These are phyloP conservation scores for Phytophthora melonis DNA, from an alignment of 352 stramenopile species.

Conservation along the genomic window DNA sequence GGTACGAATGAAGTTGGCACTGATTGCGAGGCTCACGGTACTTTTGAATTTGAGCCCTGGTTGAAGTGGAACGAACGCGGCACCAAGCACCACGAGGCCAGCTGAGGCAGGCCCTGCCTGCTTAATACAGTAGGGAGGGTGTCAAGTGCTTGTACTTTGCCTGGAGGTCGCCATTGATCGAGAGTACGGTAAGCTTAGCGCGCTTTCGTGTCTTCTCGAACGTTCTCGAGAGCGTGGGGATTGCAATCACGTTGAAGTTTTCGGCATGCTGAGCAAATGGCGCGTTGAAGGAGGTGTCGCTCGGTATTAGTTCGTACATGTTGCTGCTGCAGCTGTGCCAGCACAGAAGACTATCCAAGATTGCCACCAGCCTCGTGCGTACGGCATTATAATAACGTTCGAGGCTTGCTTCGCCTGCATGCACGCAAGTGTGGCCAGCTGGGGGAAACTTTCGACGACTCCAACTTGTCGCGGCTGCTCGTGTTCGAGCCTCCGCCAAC, in stretches of 20 bases:
- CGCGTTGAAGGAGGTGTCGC: too few relatives aligned
- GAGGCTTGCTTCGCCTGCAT: background rate
- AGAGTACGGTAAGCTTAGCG: background rate
- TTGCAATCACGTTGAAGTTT: too few relatives aligned
- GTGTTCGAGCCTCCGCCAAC: background rate
- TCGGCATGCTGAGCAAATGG: too few relatives aligned
- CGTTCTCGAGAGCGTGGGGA: too few relatives aligned
- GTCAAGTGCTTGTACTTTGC: too few relatives aligned
- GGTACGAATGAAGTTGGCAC: slow-evolving; percentile 11
- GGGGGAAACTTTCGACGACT: background rate
- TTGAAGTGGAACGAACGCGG: background rate
- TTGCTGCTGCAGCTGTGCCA: background rate
- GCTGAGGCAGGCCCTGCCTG: too few relatives aligned
- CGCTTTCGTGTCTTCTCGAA: background rate
- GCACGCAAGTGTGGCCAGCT: slow-evolving; percentile 5
- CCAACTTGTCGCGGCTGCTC: background rate
- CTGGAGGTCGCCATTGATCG: too few relatives aligned
- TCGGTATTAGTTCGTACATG: background rate
- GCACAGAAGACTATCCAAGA: background rate
- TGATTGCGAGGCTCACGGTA: slow-evolving; percentile 10
- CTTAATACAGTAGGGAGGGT: too few relatives aligned
- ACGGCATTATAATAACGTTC: background rate
- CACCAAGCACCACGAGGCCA: too few relatives aligned
- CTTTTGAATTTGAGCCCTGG: slow-evolving; percentile 10
- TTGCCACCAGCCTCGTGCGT: background rate